Base-by-base conservation (phyloP, 2,329 filamentous ascomycete genomes). In the Cytospora piceae region DNA sequence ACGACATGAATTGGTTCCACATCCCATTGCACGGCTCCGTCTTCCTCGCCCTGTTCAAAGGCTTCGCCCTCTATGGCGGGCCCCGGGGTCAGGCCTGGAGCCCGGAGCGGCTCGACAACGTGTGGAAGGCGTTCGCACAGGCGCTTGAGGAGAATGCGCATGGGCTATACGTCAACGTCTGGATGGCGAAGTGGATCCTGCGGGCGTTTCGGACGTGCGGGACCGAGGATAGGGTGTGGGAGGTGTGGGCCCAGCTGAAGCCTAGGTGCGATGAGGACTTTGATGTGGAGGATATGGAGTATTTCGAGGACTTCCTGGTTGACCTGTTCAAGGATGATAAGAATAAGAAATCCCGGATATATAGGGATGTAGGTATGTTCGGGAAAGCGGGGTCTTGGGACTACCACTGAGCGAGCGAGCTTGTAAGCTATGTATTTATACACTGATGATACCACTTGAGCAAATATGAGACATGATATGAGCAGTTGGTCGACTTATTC, bases 41-140 rank as follows among this genome's bases (percentile, higher is more conserved):
- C 29, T 97, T 94, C 72, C 81, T 95, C 46, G 84, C 90, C 9
- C 81, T 98, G 4, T 91, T 98, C 78, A 90, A 92, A 71, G 93
- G 91, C 0, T 99, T 98, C 73, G 82, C 84, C 37, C 76, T 80
- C 2, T 89, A 97, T 73, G 94, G 94, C 14, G 88, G 87, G 31
- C 74, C 81, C 29, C 80, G 69, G 0, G 77, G 88, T 69, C 88
- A 88, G 0, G 82, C 86, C 15, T 99, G 95, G 94, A 92, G 87
- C 32, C 79, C 81, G 34, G 77, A 84, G 69, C 84, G 87, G n/a
- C 83, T 98, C 3, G 83, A 89, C 53, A 82, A 81, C 52, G 86
- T 93, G 14, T 90, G 91, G 83, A 75, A 81, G 11, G 85, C 90
- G 0, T 87, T 93, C 69, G 78, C 90, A 17, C 74, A 80, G 17